Evolutionary conservation across 169 alveolate species (phyloP).

Genomic region (Plasmodium vinckei): DNA sequence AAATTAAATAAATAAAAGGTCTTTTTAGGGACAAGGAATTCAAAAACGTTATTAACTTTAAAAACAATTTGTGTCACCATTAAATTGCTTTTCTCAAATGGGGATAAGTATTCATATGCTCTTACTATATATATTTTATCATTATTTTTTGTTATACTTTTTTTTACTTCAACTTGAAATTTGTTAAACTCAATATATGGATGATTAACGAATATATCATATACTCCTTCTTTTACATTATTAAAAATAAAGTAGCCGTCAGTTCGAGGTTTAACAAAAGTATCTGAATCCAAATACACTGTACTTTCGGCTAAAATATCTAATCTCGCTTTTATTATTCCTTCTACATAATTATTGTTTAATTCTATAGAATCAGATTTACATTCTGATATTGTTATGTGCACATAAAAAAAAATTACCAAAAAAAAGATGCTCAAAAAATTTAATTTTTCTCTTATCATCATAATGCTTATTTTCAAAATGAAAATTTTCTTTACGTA

Average conservation of each 20-base stretch:
- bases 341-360: slow-evolving; percentile 72
- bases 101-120: slow-evolving; percentile 62
- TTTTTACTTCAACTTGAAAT: slow-evolving; percentile 70
- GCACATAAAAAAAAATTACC: slow-evolving; percentile 5
- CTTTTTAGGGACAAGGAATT: slow-evolving; percentile 46
- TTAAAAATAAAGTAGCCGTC: slow-evolving; percentile 68
- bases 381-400: slow-evolving; percentile 18
- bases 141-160: slow-evolving; percentile 48
- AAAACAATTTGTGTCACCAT: slow-evolving; percentile 47
- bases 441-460: slow-evolving; percentile 2
- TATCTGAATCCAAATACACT: slow-evolving; percentile 62
- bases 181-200: slow-evolving; percentile 68
- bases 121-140: slow-evolving; percentile 48
- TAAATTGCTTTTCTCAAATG: slow-evolving; percentile 69
- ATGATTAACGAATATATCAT: slow-evolving; percentile 58
- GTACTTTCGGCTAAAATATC: slow-evolving; percentile 55
- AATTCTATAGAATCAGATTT: slow-evolving; percentile 44
- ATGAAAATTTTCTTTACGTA: too few relatives aligned
- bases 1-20: slow-evolving; percentile 37
- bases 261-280: slow-evolving; percentile 42
- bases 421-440: background rate
- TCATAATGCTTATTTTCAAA: background rate
- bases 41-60: slow-evolving; percentile 40
- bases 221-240: slow-evolving; percentile 73
- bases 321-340: slow-evolving; percentile 18